A percentile compares a stretch with the other conserved stretches of the same genome.
These are phyloP conservation scores for Globisporangium nagaii DNA, from an alignment of 352 stramenopile species.

Conservation along the genomic window DNA sequence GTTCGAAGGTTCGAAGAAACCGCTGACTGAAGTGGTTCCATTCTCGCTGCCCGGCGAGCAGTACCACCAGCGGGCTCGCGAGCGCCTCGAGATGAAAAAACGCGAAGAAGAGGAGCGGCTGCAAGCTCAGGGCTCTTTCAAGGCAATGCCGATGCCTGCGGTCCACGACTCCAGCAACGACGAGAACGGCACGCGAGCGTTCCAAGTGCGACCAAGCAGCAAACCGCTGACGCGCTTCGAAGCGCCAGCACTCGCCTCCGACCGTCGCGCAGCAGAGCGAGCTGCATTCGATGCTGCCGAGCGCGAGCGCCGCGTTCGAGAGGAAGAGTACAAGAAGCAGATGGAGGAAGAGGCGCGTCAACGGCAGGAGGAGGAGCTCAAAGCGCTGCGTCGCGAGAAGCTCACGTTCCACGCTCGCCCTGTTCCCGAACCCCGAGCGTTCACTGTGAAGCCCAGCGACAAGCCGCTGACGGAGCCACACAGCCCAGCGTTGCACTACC, in stretches of 20 bases:
- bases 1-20: conserved; percentile 70
- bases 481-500: conserved; percentile 35
- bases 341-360: conserved; percentile 43
- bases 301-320: conserved; percentile 52
- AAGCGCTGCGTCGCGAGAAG: conserved; percentile 57
- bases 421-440: conserved; percentile 38
- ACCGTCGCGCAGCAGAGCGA: conserved; percentile 55
- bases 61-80: conserved; percentile 49
- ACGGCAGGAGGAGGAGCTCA: conserved; percentile 63
- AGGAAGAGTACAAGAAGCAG: conserved; percentile 56
- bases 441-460: conserved; percentile 39
- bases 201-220: conserved; percentile 24
- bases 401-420: conserved; percentile 72
- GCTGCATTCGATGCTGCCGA: conserved; percentile 66
- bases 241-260: conserved; percentile 54
- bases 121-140: conserved; percentile 39
- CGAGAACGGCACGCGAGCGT: conserved; percentile 1
- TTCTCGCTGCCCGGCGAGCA: conserved; percentile 56
- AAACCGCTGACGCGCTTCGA: conserved; percentile 38
- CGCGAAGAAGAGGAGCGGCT: conserved; percentile 51
- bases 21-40: conserved; percentile 59
- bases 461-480: conserved; percentile 51
- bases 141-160: conserved; percentile 64
- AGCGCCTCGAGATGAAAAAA: conserved; percentile 48
- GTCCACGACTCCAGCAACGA: conserved; percentile 19